Base-by-base conservation (phyloP, 306 rosid species). In the Cicer bijugum region DNA sequence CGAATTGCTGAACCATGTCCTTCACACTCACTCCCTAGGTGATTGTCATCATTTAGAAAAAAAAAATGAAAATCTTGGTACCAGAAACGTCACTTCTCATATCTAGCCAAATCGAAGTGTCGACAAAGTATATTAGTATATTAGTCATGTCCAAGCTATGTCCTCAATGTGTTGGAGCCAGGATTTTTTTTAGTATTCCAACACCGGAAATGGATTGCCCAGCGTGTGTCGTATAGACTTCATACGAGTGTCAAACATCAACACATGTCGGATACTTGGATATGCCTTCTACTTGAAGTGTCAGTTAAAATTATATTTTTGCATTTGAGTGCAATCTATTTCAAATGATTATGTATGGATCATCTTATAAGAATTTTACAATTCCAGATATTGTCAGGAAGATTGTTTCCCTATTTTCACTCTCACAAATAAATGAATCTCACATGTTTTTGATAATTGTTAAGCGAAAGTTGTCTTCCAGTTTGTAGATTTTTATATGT, bases 401-500 rank as follows among this genome's bases (percentile, higher is more conserved):
- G 37, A 23, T 67, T 17, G 4, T 60, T 77, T 56, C 60, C 19
- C 12, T 76, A 19, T 2, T 45, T 23, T 16, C 67, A 16, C 64
- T 80, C 58, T 46, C 64, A 35, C 23, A 33, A 51, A 76, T 60
- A 38, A 75, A 64, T 67, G 78, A 45, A 61, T 42, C 61, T 84
- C 43, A 28, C 48, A 15, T 65, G 57, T 63, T 65, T 19, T 17
- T 65, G 37, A 61, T 37, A 16, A 44, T 35, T 73, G 17, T 4
- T 23, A 48, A 23, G 51, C 70, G 12, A 4, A 71, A 61, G 63
- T 69, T 61, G 9, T 72, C 16, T 74, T 65, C 35, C 56, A 12
- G 67, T 19, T 46, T 28, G 8, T 43, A 51, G 46, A 43, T 46
- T 17, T 37, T 82, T 12, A 59, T 33, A 19, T 79, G 47, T 42